Evolutionary conservation across 2,329 filamentous ascomycete genomes (phyloP).

Genomic region (Neurospora sp.): DNA sequence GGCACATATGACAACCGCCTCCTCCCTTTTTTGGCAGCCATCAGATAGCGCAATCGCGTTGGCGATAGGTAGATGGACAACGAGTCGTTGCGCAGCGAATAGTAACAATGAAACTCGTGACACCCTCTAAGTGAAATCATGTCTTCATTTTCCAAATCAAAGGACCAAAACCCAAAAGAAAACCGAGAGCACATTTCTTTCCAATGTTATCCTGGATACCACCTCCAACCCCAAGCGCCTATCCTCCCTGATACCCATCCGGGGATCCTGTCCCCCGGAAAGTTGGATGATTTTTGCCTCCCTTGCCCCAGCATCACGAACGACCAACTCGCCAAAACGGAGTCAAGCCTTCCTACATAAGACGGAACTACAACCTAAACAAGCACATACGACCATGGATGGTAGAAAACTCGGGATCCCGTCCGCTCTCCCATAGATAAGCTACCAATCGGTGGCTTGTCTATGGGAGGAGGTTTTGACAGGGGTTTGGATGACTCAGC

Average conservation of each 20-base stretch:
- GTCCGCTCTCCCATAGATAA: not conserved
- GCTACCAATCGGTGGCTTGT: no score
- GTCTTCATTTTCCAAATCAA: not conserved
- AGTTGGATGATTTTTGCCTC: no score
- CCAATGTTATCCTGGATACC: no score
- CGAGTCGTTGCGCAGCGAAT: not conserved
- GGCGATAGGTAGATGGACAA: not conserved
- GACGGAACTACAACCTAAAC: fast-evolving
- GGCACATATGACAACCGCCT: not conserved
- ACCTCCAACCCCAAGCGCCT: no score
- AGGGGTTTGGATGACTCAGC: no score
- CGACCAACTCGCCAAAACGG: not conserved
- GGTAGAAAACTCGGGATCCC: not conserved
- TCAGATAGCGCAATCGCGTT: not conserved
- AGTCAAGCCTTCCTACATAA: not conserved
- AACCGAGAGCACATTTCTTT: not conserved
- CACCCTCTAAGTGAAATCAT: not conserved
- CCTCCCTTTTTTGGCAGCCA: not conserved
- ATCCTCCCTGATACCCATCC: no score
- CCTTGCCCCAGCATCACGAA: not conserved
- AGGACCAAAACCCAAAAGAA: not conserved
- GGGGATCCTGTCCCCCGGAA: no score
- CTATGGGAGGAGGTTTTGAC: no score
- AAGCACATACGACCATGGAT: not conserved
- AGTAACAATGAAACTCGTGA: not conserved